Evolutionary conservation across 208 protist species (phyloP).

Genomic region (Crithidia brevicula): DNA sequence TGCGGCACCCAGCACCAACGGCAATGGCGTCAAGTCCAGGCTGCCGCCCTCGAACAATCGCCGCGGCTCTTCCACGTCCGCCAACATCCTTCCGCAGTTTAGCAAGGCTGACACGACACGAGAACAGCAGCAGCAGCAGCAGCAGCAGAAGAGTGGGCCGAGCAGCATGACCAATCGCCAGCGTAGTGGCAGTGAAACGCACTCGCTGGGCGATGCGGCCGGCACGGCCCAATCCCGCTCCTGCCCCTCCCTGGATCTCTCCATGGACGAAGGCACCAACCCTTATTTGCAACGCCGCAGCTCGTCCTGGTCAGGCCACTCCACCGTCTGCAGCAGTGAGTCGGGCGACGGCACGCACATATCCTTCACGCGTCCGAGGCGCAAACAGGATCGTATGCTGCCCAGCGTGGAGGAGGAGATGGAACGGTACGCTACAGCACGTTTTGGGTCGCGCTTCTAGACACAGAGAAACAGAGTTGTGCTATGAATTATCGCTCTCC

Average conservation of each 20-base stretch:
- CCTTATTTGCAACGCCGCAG: slow-evolving; percentile 14
- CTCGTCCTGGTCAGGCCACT: slow-evolving; percentile 26
- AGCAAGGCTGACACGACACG: background rate
- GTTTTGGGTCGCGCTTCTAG: background rate
- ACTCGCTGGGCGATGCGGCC: background rate
- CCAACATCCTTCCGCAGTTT: background rate
- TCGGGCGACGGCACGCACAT: slow-evolving; percentile 7
- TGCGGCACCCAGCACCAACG: background rate
- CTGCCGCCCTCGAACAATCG: background rate
- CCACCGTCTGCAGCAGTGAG: slow-evolving; percentile 10
- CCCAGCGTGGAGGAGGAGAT: slow-evolving; percentile 15
- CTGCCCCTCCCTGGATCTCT: slow-evolving; percentile 22
- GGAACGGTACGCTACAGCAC: background rate
- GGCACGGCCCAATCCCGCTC: slow-evolving; percentile 13
- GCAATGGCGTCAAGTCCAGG: background rate
- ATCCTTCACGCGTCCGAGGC: slow-evolving; percentile 5
- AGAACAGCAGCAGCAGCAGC: no score
- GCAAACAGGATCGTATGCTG: slow-evolving; percentile 16
- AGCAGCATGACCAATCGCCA: background rate
- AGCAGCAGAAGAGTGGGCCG: background rate
- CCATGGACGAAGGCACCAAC: slow-evolving; percentile 10
- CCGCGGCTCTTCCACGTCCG: background rate
- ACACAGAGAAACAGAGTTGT: no score
- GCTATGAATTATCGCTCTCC: no score
- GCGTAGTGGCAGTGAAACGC: slow-evolving; percentile 10